Evolutionary conservation across 2,329 filamentous ascomycete genomes (phyloP), one percentile per base, ranked within the genome.

Genomic region (Cercospora zeae-maydis): DNA sequence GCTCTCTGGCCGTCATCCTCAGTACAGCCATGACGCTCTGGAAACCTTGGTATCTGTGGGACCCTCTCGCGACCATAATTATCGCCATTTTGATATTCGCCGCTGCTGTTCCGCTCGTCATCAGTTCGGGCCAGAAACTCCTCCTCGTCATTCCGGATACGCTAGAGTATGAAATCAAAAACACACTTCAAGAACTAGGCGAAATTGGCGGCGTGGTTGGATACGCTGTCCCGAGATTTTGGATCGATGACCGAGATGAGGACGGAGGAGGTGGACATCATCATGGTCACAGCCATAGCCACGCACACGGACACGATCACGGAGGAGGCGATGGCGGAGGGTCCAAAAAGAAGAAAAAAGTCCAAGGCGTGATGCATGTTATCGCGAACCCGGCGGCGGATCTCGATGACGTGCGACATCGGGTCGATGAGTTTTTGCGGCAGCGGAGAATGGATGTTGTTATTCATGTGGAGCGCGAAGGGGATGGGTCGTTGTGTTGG

Each of bases 81-180:
- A 99, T 99, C 69, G 93, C 95, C 0, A 83, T 95, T 27, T 83
- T 99, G 52, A 99, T 99, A 68, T 93, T 97, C 75, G 84, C 89
- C n/a, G 96, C 93, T 8, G 91, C 95, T 0, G 86, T 93, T 31
- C 95, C 95, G 0, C 84, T 99, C 0, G 92, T 99, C 21, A 87
- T 86, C 65, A 92, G 90, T 14, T 92, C 91, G 1, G 95, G 92
- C 1, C 89, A 88, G 71, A 88, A 90, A 19, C 80, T 99, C 3
- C 82, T 99, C 21, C 83, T 99, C 2, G 91, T 92, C 16, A 84
- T 98, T 2, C 91, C 95, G 0, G 90, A 90, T 45, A 88, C 91
- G 66, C 84, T 89, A 10, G 95, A 99, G 74, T 98, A 97, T 75
- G 88, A 86, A 63, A 83, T 98, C 61, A 90, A 95, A 63, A 92